phyloP scores from a whole-genome alignment of 2,329 filamentous ascomycete species.

The Mycosphaerella sp. region DNA sequence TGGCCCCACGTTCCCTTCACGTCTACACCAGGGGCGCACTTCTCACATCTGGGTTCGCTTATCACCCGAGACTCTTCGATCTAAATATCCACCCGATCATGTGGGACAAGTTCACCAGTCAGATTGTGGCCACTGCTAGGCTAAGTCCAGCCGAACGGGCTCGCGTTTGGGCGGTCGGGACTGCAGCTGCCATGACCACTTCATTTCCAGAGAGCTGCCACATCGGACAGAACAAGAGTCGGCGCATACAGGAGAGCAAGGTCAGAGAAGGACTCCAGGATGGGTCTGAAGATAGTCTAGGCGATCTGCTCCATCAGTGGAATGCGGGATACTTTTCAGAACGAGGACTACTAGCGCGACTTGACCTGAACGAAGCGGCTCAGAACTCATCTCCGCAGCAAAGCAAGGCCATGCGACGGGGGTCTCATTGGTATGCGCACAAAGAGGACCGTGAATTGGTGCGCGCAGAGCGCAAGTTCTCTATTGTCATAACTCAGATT shows the following conservation, averaged over 20 bases:
- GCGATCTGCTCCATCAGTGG: slow-evolving; percentile 22
- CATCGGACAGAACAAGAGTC: slow-evolving; percentile 15
- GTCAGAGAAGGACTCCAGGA: slow-evolving; percentile 19
- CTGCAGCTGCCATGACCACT: slow-evolving; percentile 13
- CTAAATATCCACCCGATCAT: slow-evolving; percentile 21
- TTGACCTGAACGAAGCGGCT: slow-evolving; percentile 22
- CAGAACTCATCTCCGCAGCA: slow-evolving; percentile 16
- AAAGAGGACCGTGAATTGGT: slow-evolving; percentile 19
- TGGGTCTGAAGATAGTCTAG: slow-evolving; percentile 17
- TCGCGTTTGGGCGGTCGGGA: slow-evolving; percentile 18
- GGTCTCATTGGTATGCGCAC: slow-evolving; percentile 12
- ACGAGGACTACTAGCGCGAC: slow-evolving; percentile 18
- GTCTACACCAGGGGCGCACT: slow-evolving; percentile 21
- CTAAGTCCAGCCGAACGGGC: slow-evolving; percentile 19
- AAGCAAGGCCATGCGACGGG: slow-evolving; percentile 14
- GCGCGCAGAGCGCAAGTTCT: slow-evolving; percentile 23
- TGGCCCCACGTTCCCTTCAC: slow-evolving; percentile 9
- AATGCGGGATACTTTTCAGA: slow-evolving; percentile 23
- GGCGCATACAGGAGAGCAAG: slow-evolving; percentile 20
- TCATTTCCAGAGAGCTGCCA: slow-evolving; percentile 5
- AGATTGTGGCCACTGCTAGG: slow-evolving; percentile 19
- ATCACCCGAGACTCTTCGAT: slow-evolving; percentile 24
- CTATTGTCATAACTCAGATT: slow-evolving; percentile 21
- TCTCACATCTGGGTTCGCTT: slow-evolving; percentile 23
- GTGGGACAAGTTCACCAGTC: slow-evolving; percentile 23